A percentile compares a stretch with the other conserved stretches of the same genome.
These are phyloP conservation scores for Trypanosomatidae sp. DNA, from an alignment of 208 protist genomes.

Conservation along the genomic window DNA sequence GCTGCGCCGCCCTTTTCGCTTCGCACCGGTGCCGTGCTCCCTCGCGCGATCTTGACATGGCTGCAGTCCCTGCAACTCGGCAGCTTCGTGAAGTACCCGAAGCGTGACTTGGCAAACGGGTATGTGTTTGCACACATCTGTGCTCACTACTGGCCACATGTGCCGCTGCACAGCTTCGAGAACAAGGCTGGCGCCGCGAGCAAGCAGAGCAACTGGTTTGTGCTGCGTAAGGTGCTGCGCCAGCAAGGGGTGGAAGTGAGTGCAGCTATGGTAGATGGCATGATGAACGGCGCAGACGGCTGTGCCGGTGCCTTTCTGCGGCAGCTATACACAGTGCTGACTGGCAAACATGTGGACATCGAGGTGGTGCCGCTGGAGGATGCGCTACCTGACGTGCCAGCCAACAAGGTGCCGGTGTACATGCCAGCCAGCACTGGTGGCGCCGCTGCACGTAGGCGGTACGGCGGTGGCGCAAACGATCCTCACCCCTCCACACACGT, in stretches of 20 bases:
- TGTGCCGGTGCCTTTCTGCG: constrained; percentile 75
- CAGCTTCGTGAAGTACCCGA: constrained; percentile 71
- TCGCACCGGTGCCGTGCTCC: constrained; percentile 33
- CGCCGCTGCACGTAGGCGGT: constrained; percentile 9
- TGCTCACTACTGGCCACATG: constrained; percentile 86
- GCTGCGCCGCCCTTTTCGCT: not conserved
- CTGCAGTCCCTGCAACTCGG: constrained; percentile 88
- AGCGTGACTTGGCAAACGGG: constrained; percentile 92
- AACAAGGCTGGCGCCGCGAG: constrained; percentile 66
- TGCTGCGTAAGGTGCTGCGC: constrained; percentile 69
- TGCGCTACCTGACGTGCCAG: constrained; percentile 29
- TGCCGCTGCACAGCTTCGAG: constrained; percentile 92
- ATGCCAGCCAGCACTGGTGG: constrained; percentile 17
- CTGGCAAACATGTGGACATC: constrained; percentile 37
- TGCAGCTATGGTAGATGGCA: constrained; percentile 71
- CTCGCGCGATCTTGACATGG: constrained; percentile 91
- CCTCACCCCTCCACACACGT: not conserved
- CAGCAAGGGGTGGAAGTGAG: constrained; percentile 62
- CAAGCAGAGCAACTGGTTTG: constrained; percentile 91
- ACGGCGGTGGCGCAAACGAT: not conserved
- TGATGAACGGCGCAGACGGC: constrained; percentile 69
- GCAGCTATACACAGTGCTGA: constrained; percentile 83
- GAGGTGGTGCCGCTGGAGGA: constrained; percentile 38
- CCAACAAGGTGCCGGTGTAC: constrained; percentile 22
- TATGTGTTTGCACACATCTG: constrained; percentile 94